Evolutionary conservation across 2,329 filamentous ascomycete species (phyloP).

Genomic region (Ascochyta pisi): DNA sequence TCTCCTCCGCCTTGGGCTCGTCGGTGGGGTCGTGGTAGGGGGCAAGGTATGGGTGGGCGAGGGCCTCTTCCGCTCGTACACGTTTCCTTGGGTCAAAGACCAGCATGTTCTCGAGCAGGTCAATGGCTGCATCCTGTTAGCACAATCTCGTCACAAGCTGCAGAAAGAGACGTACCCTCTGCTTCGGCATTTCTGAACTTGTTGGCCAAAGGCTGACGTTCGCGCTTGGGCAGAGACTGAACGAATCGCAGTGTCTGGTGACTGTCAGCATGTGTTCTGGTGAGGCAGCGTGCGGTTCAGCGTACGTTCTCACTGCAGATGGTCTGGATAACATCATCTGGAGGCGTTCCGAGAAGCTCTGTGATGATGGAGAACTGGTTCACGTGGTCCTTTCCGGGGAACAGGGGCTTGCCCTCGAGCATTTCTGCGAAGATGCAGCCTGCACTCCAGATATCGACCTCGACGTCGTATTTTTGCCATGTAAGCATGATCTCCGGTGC

Average conservation of each 20-base stretch:
- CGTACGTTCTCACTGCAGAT: constrained; percentile 97
- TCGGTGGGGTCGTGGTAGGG: constrained; percentile 98
- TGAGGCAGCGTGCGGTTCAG: not conserved
- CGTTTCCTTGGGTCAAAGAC: constrained; percentile 98
- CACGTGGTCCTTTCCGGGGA: constrained; percentile 98
- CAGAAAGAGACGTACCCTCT: constrained; percentile 64
- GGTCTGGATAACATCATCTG: constrained; percentile 97
- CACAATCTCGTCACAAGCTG: not conserved
- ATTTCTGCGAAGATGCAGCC: constrained; percentile 99
- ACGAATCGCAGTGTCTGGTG: constrained; percentile 90
- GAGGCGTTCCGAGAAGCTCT: constrained; percentile 92
- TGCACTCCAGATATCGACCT: constrained; percentile 99
- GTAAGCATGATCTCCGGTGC: constrained; percentile 99
- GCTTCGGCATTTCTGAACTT: constrained; percentile 97
- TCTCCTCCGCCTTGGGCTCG: constrained; percentile 93
- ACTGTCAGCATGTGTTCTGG: constrained; percentile 25
- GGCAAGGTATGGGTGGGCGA: constrained; percentile 90
- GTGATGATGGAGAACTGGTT: constrained; percentile 99
- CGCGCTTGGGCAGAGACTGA: constrained; percentile 93
- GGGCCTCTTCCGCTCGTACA: constrained; percentile 82
- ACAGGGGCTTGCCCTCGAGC: constrained; percentile 97
- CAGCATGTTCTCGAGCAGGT: constrained; percentile 94
- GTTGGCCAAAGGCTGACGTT: constrained; percentile 81
- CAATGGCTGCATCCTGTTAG: constrained; percentile 69
- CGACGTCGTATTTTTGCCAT: constrained; percentile 99